Base-by-base conservation (phyloP, 2,329 filamentous ascomycete genomes). In the Lizonia empirigonia region DNA sequence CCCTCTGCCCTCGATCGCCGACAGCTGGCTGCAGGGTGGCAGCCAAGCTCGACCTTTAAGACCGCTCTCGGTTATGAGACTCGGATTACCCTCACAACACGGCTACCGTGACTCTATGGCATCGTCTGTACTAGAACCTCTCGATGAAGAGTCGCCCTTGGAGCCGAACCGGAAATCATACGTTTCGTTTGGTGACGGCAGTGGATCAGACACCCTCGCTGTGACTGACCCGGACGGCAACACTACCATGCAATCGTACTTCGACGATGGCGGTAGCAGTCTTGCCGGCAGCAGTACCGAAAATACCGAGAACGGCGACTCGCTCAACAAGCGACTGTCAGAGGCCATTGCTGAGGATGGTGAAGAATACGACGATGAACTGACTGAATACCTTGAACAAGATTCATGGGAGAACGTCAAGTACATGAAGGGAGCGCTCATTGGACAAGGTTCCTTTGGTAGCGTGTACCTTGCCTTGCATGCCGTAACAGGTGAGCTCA, bases 361-460 rank as follows among this genome's bases (percentile, higher is more conserved):
- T 26, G 93, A 97, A 70, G 94, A 96, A 65, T 85, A 86, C 6
- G 93, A 97, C 64, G 90, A 92, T 67, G 92, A 94, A 64, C 81
- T 97, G 18, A 85, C 88, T 63, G 92, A 92, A 68, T 97, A 97
- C 80, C 81, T 97, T 32, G 86, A 91, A 26, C 90, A 91, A 58
- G 91, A 97, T 69, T 95, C 91, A 7, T 97, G 94, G 86, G 92
- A 95, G 59, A 92, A 96, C 57, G 89, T 93, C 77, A 96, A 96
- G 74, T 99, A 95, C 90, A 97, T 99, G 91, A 97, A 97, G 79
- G 94, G 94, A 68, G 92, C 93, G 24, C 81, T 97, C 57, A 99
- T 99, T 61, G 94, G 94, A 24, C 91, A 97, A 75, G 94, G 94
- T 57, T 97, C 92, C 4, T 99, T 99, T 68, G 94, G 94, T 66